phyloP scores from a whole-genome alignment of 352 stramenopile species.

The Pythium monospermum region DNA sequence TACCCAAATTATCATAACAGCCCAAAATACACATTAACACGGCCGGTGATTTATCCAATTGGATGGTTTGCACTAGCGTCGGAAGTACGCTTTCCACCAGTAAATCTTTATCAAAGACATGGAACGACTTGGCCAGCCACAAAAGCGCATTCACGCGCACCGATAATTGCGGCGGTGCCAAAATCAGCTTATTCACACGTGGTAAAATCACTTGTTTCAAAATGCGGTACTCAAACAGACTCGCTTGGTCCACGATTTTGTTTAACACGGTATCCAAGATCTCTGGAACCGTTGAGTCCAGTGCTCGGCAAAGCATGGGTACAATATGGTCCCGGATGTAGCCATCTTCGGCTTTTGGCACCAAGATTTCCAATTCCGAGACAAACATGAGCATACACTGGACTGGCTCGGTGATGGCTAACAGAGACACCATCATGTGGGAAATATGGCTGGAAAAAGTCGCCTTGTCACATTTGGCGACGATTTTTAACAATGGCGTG shows the following conservation, averaged over 20 bases:
- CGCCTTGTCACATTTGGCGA: constrained; percentile 82
- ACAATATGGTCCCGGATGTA: constrained; percentile 89
- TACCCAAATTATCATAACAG: constrained; percentile 87
- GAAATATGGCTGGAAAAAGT: constrained; percentile 75
- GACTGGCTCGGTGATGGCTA: constrained; percentile 80
- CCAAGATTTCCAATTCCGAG: constrained; percentile 72
- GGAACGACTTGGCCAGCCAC: constrained; percentile 84
- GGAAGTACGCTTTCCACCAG: constrained; percentile 80
- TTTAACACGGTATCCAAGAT: constrained; percentile 86
- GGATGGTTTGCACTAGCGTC: constrained; percentile 63
- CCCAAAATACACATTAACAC: constrained; percentile 86
- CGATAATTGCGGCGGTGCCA: constrained; percentile 72
- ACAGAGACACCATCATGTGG: constrained; percentile 74
- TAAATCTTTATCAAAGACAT: constrained; percentile 87
- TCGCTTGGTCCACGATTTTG: constrained; percentile 85
- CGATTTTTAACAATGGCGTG: constrained; percentile 84
- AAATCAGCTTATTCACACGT: constrained; percentile 84
- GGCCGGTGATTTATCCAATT: constrained; percentile 76
- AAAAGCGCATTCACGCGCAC: constrained; percentile 83
- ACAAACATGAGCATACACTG: constrained; percentile 91
- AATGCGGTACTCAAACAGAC: constrained; percentile 86
- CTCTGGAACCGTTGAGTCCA: constrained; percentile 80
- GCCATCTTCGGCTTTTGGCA: constrained; percentile 81
- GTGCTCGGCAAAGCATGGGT: constrained; percentile 77
- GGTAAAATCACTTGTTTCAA: constrained; percentile 85